These are phyloP conservation scores for Ziziphus jujuba DNA, from an alignment of 306 rosid species.

Conservation along the genomic window DNA sequence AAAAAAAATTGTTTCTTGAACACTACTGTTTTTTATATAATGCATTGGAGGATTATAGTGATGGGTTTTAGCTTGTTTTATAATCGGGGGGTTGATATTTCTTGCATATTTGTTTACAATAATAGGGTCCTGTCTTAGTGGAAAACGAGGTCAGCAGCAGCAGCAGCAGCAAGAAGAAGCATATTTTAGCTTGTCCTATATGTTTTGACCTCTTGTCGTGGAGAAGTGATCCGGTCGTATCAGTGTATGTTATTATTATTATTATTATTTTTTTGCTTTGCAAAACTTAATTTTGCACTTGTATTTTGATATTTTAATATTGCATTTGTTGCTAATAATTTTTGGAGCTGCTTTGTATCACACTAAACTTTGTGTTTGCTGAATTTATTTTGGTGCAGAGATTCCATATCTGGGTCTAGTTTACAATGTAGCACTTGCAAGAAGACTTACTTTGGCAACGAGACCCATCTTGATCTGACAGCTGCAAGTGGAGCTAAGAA, in stretches of 20 bases:
- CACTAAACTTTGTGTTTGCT: conserved; percentile 15
- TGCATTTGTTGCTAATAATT: neutral
- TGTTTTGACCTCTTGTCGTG: conserved; percentile 55
- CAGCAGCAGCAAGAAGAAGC: conserved; percentile 26
- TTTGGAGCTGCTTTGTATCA: conserved; percentile 2
- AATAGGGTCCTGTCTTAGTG: conserved; percentile 42
- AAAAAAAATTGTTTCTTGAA: no score
- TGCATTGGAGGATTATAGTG: no score
- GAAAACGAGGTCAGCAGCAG: conserved; percentile 40
- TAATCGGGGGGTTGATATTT: no score
- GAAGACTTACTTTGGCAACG: conserved; percentile 64
- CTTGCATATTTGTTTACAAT: conserved; percentile 11
- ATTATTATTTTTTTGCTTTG: neutral
- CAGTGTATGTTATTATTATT: conserved; percentile 46
- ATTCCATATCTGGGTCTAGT: conserved; percentile 48
- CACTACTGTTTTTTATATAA: no score
- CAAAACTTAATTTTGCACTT: neutral
- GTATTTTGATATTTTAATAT: neutral
- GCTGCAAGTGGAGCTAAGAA: conserved; percentile 51
- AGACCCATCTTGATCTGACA: conserved; percentile 69
- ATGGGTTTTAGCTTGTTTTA: no score
- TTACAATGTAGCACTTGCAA: conserved; percentile 75
- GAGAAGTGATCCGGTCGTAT: conserved; percentile 38
- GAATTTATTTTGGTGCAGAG: conserved; percentile 44
- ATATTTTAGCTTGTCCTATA: conserved; percentile 79